A percentile compares a stretch with the other conserved stretches of the same genome.
These are phyloP conservation scores for Nitzschia sp. DNA, from an alignment of 108 stramenopile genomes.

Conservation along the genomic window DNA sequence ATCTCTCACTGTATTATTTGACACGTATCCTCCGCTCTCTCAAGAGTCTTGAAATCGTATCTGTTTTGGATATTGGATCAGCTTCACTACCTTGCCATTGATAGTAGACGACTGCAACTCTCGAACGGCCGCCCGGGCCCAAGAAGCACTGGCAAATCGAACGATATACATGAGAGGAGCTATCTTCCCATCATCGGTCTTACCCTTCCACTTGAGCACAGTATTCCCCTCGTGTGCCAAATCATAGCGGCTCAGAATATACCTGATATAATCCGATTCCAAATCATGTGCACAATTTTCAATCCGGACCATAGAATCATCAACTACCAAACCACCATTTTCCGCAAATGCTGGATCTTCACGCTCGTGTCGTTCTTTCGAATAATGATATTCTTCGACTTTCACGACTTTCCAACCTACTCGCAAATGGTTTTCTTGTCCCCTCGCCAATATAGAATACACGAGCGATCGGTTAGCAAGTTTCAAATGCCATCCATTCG, in stretches of 20 bases:
- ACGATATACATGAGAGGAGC: conserved; percentile 43
- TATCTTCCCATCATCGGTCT: conserved; percentile 21
- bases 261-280: conserved; percentile 22
- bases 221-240: conserved; percentile 27
- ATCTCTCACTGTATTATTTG: background rate
- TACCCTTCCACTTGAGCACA: conserved; percentile 27
- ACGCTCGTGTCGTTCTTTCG: background rate
- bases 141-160: conserved; percentile 42
- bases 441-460: conserved; percentile 31
- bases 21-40: no score
- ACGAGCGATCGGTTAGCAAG: conserved; percentile 45
- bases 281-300: conserved; percentile 41
- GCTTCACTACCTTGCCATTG: conserved; percentile 2
- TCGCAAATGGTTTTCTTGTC: conserved; percentile 9
- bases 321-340: conserved; percentile 18
- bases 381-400: conserved; percentile 20
- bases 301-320: conserved; percentile 53
- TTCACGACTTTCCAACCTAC: conserved; percentile 41
- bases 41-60: conserved; percentile 7
- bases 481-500: conserved; percentile 50
- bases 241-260: conserved; percentile 43
- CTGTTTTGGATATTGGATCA: conserved; percentile 50
- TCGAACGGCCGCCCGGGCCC: conserved; percentile 58
- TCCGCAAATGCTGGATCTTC: background rate
- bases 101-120: conserved; percentile 36